Percentiles rank a stretch among this genome's conserved stretches.
Evolutionary conservation across 1,139 yeast genomes (phyloP).

Genomic region (Protomyces inundatus): DNA sequence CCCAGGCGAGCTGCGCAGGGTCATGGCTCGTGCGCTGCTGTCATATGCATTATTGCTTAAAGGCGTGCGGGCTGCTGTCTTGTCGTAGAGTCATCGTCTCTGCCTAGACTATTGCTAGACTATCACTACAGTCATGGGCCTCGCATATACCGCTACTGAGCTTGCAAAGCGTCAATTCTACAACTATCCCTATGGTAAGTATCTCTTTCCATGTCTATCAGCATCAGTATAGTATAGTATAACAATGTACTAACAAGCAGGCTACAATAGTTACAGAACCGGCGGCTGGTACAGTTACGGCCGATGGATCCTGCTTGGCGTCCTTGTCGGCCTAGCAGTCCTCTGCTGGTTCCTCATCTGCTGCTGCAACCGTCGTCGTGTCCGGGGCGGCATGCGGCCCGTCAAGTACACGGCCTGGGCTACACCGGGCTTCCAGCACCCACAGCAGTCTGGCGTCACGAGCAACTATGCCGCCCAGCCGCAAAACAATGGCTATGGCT

Average conservation of each 20-base stretch:
- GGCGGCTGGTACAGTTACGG: slow-evolving; percentile 14
- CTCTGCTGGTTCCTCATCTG: slow-evolving; percentile 16
- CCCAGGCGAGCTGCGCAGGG: too few relatives aligned
- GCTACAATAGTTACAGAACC: neutral
- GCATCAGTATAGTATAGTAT: too few relatives aligned
- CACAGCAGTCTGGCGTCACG: slow-evolving; percentile 14
- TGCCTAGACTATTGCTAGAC: neutral
- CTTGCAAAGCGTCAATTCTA: neutral
- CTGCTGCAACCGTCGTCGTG: slow-evolving; percentile 15
- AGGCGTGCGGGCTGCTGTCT: too few relatives aligned
- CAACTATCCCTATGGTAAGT: neutral
- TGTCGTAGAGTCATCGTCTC: too few relatives aligned
- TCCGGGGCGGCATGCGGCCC: slow-evolving; percentile 14
- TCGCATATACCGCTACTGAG: neutral
- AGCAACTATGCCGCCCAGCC: neutral
- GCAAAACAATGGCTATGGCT: neutral
- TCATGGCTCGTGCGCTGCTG: too few relatives aligned
- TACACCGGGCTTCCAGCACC: slow-evolving; percentile 20
- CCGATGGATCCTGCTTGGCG: slow-evolving; percentile 24
- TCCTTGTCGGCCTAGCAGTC: slow-evolving; percentile 16
- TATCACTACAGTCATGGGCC: neutral
- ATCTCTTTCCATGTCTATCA: neutral
- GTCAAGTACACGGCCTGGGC: slow-evolving; percentile 28
- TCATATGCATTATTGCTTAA: too few relatives aligned
- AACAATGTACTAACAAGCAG: neutral